Conservation (phyloP, 345 rosid species). For the Dimocarpus longan region DNA sequence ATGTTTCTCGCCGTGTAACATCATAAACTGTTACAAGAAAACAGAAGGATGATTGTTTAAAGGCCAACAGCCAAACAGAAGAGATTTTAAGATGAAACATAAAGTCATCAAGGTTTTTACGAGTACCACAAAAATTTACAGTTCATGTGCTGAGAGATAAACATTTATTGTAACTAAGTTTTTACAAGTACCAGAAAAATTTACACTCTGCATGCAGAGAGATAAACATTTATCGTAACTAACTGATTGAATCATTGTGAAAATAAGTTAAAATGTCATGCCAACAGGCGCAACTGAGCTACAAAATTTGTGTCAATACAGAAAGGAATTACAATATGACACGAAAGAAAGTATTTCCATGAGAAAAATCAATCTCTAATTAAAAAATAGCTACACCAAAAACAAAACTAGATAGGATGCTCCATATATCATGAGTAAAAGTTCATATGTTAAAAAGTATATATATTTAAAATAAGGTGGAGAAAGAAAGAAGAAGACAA, state of each 20-base stretch:
- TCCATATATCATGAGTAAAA: neutral
- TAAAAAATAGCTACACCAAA: neutral
- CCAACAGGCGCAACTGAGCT: neutral
- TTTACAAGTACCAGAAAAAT: neutral
- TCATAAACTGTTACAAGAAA: slow-evolving; percentile 63
- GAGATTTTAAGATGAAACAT: neutral
- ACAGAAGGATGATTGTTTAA: neutral
- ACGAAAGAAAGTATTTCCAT: neutral
- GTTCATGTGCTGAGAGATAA: neutral
- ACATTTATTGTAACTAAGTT: neutral
- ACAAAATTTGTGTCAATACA: neutral
- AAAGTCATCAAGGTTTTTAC: neutral
- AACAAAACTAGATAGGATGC: neutral
- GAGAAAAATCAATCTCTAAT: neutral
- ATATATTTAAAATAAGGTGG: too few species aligned
- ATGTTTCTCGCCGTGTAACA: slow-evolving; percentile 88
- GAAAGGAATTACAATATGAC: neutral
- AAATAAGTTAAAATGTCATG: neutral
- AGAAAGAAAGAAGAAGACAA: neutral
- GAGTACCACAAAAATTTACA: neutral
- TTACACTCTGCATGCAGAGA: neutral
- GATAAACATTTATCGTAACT: neutral
- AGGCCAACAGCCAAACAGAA: neutral
- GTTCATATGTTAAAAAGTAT: neutral
- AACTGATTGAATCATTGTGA: neutral